Base-by-base conservation (phyloP, 2,329 filamentous ascomycete genomes). In the Claviceps cyperi region DNA sequence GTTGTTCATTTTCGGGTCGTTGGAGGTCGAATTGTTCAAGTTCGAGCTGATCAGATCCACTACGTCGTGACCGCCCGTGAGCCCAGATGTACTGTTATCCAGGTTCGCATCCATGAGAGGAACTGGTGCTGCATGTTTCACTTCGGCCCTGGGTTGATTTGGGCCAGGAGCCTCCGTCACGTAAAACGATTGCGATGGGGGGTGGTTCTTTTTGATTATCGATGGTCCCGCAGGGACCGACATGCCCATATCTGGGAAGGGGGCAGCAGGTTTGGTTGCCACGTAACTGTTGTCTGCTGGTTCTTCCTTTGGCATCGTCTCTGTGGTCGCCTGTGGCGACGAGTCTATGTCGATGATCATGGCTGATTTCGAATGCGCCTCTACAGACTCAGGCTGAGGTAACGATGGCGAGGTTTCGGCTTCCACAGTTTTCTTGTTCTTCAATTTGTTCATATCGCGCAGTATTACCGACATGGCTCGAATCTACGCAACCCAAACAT, bases 161-260 rank as follows among this genome's bases (percentile, higher is more conserved):
- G 44, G 50, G 17, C 21, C 41, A 11, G 47, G 46, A 15, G 19
- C 21, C 14, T 38, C 41, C 35, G 32, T 22, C n/a, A 36, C 21
- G 49, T 43, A 17, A 19, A 43, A 22, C 13, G 32, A 36, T 11
- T 40, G 52, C 3, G 47, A 46, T 35, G 53, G 43, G 3, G 49
- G 47, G 14, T 52, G 43, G 35, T 61, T 59, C 14, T 59, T 54
- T 47, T 62, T 62, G 35, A 60, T 50, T 8, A 51, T 45, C 13
- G 56, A 52, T 15, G 52, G 32, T 21, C 58, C 57, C 6, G 53
- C 43, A 5, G 53, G 9, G 9, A 62, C 40, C 19, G 39, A 32
- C n/a, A 49, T 60, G 28, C 73, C 74, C 74, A 78, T 78, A 54
- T 78, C 73, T 2, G 76, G 73, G 53, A 79, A 73, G 0, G 77